Percentiles rank a stretch among this genome's conserved stretches.
Evolutionary conservation across 345 rosid genomes (phyloP).

Genomic region (Rubroshorea leprosula): DNA sequence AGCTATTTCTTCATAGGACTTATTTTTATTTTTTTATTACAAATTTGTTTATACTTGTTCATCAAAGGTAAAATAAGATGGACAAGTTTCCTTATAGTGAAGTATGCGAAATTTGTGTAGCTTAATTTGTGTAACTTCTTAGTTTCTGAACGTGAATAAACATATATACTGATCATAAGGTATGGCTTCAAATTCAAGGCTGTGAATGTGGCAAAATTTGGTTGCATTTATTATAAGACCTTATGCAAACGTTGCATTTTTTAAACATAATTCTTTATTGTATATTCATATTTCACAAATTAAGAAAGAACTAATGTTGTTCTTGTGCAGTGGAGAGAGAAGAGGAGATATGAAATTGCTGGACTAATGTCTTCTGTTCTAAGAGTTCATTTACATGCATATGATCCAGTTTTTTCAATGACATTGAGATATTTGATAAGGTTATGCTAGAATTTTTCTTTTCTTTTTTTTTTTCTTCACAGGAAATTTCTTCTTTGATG

Average conservation of each 20-base stretch:
- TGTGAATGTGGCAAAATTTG: background rate
- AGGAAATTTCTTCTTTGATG: no score
- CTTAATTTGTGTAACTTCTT: no score
- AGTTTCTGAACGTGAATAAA: no score
- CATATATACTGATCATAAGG: background rate
- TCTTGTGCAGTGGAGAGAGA: constrained; percentile 77
- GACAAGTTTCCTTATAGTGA: no score
- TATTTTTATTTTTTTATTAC: no score
- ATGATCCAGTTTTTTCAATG: constrained; percentile 82
- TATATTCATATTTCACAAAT: background rate
- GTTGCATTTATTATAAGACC: background rate
- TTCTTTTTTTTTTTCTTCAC: background rate
- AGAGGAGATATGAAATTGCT: constrained; percentile 85
- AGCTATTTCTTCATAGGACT: background rate
- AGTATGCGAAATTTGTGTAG: no score
- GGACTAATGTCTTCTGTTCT: constrained; percentile 81
- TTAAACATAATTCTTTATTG: no score
- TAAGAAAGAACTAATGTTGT: background rate
- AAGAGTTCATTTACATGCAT: constrained; percentile 81
- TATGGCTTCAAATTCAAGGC: background rate
- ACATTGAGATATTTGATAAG: constrained; percentile 81
- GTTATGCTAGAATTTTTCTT: constrained; percentile 22
- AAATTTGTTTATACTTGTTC: no score
- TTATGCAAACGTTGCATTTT: background rate
- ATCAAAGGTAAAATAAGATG: no score